Conservation (phyloP, 2,329 filamentous ascomycete species). For the Penicillium sp. region DNA sequence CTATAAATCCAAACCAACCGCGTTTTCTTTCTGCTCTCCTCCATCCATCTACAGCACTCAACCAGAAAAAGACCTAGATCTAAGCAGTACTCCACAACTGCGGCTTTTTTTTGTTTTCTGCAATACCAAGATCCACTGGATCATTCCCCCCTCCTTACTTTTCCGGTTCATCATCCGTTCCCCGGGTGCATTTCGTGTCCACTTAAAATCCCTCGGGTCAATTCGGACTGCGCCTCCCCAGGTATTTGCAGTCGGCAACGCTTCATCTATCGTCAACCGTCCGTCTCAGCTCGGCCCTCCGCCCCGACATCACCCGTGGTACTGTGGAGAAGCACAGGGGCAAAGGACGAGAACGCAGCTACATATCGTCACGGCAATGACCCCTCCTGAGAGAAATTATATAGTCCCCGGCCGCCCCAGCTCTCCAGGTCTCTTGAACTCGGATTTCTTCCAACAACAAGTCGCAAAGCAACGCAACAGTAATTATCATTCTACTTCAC, state of each 20-base stretch:
- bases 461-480: conserved; percentile 58
- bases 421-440: conserved; percentile 50
- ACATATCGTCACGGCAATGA: conserved; percentile 26
- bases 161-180: conserved; percentile 6
- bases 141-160: conserved; percentile 6
- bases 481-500: conserved; percentile 61
- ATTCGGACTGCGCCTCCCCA: conserved; percentile 27
- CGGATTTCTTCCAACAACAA: conserved; percentile 60
- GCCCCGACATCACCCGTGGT: conserved; percentile 42
- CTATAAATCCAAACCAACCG: not conserved
- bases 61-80: not conserved
- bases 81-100: not conserved
- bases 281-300: conserved; percentile 26
- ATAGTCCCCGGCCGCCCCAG: conserved; percentile 44
- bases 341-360: conserved; percentile 25
- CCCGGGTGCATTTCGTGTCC: conserved; percentile 26
- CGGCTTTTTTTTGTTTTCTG: not conserved
- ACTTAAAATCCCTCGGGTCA: conserved; percentile 28
- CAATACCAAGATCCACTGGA: conserved; percentile 1
- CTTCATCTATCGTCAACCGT: conserved; percentile 23
- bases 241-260: conserved; percentile 24
- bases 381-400: conserved; percentile 42
- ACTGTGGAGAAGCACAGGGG: conserved; percentile 41
- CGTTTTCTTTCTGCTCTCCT: not conserved
- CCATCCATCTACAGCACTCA: not conserved